Base-by-base conservation (phyloP, 2,329 filamentous ascomycete genomes). In the Ophiocordyceps polyrhachis-furcata region DNA sequence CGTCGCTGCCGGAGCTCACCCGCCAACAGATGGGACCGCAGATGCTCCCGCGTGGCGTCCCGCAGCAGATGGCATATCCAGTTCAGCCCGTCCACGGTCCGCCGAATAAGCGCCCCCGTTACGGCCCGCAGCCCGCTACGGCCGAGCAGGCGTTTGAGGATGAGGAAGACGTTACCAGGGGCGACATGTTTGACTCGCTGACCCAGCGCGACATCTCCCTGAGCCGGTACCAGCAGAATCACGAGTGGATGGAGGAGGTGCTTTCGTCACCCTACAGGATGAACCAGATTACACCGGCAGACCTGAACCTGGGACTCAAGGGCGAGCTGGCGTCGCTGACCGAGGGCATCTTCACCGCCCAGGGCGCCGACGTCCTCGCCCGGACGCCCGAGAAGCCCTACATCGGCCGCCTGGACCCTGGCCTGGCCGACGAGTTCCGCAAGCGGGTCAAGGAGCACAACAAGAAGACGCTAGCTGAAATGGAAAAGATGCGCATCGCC, bases 161-260 rank as follows among this genome's bases (percentile, higher is more conserved):
- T 46, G 86, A 93, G 43, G 88, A 96, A 59, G 89, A 95, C 56
- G 83, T 82, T 3, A 83, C 81, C 7, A 73, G 83, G 19, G 87
- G 87, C 25, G 91, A 98, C 59, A 73, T 88, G 58, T 85, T 98
- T 55, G 91, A 98, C 57, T 76, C 86, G 50, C 68, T 95, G 49
- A 89, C 86, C 0, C 88, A 88, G 3, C 76, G 88, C 40, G 91
- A 98, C 50, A 82, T 98, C 49, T 93, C 87, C 53, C 69, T 85
- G 48, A 76, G 79, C 50, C 76, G 91, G 45, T 98, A 95, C 60
- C 81, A 81, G 58, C 87, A 95, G 57, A 93, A 98, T 55, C 89
- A 98, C 55, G 86, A 94, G 60, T 96, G 89, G 91, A 94, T 98
- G 85, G 91, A 96, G 57, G 89, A 98, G 62, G 80, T 98, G 25